phyloP scores from a whole-genome alignment of 805 yeast genomes.

The Lipomyces yamanashiensis region DNA sequence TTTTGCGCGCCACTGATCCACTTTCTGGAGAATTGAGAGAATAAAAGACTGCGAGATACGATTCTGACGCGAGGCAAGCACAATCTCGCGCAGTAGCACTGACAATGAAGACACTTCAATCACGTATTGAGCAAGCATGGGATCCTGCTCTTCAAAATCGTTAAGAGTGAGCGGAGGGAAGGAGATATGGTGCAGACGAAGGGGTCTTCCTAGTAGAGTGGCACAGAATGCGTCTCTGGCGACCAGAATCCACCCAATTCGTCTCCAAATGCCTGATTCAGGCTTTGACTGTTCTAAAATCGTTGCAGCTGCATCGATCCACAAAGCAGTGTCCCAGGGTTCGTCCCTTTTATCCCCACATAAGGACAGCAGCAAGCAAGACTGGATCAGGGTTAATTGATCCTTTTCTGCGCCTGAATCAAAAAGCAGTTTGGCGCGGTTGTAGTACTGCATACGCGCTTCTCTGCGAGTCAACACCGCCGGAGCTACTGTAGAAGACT shows the following conservation, averaged over 20 bases:
- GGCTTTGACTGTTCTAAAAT: neutral
- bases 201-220: slow-evolving; percentile 8
- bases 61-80: slow-evolving; percentile 1
- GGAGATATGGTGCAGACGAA: slow-evolving; percentile 5
- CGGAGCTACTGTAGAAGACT: neutral
- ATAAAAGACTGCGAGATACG: slow-evolving; percentile 6
- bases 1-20: slow-evolving; percentile 13
- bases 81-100: slow-evolving; percentile 12
- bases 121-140: neutral
- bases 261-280: neutral
- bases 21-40: neutral
- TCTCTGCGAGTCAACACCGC: slow-evolving; percentile 2
- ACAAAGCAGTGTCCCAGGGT: slow-evolving; percentile 5
- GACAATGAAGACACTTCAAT: slow-evolving; percentile 13
- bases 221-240: slow-evolving; percentile 18
- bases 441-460: slow-evolving; percentile 12
- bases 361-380: slow-evolving; percentile 15
- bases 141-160: slow-evolving; percentile 6
- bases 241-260: slow-evolving; percentile 14
- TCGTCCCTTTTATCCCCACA: slow-evolving; percentile 15
- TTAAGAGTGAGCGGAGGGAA: neutral
- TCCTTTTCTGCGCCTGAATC: slow-evolving; percentile 11
- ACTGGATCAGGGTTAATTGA: slow-evolving; percentile 1
- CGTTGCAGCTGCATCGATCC: slow-evolving; percentile 18
- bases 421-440: slow-evolving; percentile 14